Conservation (phyloP, 2,329 filamentous ascomycete species). For the Exophiala calicioides region DNA sequence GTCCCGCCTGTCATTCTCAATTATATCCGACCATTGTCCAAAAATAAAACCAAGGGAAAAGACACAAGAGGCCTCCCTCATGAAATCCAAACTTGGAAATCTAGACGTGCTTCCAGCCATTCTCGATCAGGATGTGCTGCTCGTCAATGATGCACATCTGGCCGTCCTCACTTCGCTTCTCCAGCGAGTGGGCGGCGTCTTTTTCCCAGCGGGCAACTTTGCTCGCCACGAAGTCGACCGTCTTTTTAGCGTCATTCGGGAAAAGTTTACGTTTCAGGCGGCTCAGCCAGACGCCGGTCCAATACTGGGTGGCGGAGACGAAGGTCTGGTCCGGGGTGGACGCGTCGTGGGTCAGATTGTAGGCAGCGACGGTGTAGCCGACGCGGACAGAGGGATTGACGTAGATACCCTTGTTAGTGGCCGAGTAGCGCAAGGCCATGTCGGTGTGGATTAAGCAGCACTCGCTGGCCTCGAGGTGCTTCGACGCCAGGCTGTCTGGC, state of each 20-base stretch:
- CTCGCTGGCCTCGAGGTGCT: constrained; percentile 69
- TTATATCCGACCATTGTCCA: no score
- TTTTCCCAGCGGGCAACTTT: constrained; percentile 32
- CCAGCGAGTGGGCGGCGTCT: constrained; percentile 23
- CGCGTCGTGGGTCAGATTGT: constrained; percentile 41
- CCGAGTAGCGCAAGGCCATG: constrained; percentile 30
- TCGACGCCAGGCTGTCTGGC: constrained; percentile 58
- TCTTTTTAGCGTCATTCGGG: constrained; percentile 43
- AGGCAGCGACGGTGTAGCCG: constrained; percentile 39
- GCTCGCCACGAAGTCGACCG: constrained; percentile 44
- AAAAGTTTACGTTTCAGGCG: constrained; percentile 49
- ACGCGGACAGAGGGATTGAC: constrained; percentile 45
- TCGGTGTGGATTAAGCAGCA: constrained; percentile 64
- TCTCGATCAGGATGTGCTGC: constrained; percentile 60
- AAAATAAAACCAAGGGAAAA: no score
- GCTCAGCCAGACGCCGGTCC: constrained; percentile 62
- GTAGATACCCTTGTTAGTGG: constrained; percentile 39
- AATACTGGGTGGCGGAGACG: constrained; percentile 51
- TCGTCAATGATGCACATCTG: constrained; percentile 60
- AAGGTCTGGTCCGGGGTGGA: constrained; percentile 40
- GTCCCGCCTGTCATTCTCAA: no score
- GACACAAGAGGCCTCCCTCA: no score
- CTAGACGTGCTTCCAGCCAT: constrained; percentile 62
- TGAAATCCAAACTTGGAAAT: no score
- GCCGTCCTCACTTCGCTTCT: constrained; percentile 47